A percentile compares a stretch with the other conserved stretches of the same genome.
These are phyloP conservation scores for Suillus subaureus DNA, from an alignment of 768 basidiomycete genomes.

Conservation along the genomic window DNA sequence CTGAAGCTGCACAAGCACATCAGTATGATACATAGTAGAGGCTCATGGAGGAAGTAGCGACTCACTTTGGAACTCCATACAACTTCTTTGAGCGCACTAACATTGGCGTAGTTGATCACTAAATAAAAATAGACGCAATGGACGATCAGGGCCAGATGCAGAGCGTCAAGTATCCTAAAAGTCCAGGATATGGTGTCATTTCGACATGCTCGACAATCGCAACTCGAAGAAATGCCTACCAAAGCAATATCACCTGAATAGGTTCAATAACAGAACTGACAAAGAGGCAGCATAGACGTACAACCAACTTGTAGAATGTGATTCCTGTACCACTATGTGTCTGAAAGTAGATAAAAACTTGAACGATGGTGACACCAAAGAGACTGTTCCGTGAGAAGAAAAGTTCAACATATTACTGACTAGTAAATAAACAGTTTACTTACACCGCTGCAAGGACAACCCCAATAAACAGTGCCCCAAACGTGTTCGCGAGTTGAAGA, in stretches of 20 bases:
- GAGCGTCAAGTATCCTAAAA: slow-evolving; percentile 37
- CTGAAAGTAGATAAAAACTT: slow-evolving; percentile 4
- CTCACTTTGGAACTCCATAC: slow-evolving; percentile 27
- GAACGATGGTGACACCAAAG: neutral
- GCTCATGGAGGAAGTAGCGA: neutral
- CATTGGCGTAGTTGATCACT: slow-evolving; percentile 36
- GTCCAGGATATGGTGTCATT: neutral
- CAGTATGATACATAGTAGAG: neutral
- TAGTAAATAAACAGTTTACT: neutral
- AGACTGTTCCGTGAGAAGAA: neutral
- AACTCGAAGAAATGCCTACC: neutral
- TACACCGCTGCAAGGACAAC: neutral
- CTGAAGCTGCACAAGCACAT: neutral
- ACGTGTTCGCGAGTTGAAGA: neutral
- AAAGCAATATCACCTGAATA: neutral
- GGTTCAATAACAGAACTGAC: neutral
- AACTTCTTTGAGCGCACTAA: slow-evolving; percentile 26
- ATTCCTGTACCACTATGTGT: neutral
- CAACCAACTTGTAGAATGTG: neutral
- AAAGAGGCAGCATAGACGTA: neutral
- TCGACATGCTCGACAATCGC: neutral
- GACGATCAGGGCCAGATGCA: slow-evolving; percentile 37
- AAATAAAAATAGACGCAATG: slow-evolving; percentile 40
- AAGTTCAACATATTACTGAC: too few species aligned
- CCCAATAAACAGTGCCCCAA: neutral